Base-by-base conservation (phyloP, 2,329 filamentous ascomycete genomes). In the Sclerotinia minor region DNA sequence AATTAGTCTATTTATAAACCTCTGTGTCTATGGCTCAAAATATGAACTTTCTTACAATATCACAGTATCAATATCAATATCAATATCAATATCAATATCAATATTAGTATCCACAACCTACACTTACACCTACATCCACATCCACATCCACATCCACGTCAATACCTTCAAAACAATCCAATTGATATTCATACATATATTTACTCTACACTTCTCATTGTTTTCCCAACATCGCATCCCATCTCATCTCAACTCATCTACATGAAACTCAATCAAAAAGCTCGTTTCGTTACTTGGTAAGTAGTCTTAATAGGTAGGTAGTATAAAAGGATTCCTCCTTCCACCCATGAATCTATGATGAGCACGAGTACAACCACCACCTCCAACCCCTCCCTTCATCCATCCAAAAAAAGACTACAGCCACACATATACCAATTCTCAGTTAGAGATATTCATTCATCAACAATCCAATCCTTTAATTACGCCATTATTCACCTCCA, bases 381-480 rank as follows among this genome's bases (percentile, higher is more conserved):
- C 29, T 29, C 29, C 54, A 17, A n/a, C 41, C 11, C 21, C 35
- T 7, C 13, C 35, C 8, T 26, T 35, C 58, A 61, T 49, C 44
- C 29, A 61, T n/a, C n/a, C n/a, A n/a, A 29, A 61, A 50, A 61
- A 35, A n/a, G 32, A 49, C 44, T 26, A 8, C 44, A 49, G 29
- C 59, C n/a, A 32, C 45, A 50, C 45, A 38, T 38, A 38, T 61
- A 50, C 45, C 45, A 26, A 50, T 29, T 49, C 59, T 50, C 45
- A n/a, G 21, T 61, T 38, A 21, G 29, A 50, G 29, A 50, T 32
- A 61, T 50, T 61, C 45, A 50, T 50, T 61, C 29, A 49, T 15
- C 59, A 61, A 35, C 59, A 38, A 61, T 61, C 59, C 45, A 50
- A 61, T 61, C 59, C 59, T 32, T 32, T 24, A 61, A 24, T 61